Evolutionary conservation across 2,329 filamentous ascomycete species (phyloP).

Genomic region (Nemania sp.): DNA sequence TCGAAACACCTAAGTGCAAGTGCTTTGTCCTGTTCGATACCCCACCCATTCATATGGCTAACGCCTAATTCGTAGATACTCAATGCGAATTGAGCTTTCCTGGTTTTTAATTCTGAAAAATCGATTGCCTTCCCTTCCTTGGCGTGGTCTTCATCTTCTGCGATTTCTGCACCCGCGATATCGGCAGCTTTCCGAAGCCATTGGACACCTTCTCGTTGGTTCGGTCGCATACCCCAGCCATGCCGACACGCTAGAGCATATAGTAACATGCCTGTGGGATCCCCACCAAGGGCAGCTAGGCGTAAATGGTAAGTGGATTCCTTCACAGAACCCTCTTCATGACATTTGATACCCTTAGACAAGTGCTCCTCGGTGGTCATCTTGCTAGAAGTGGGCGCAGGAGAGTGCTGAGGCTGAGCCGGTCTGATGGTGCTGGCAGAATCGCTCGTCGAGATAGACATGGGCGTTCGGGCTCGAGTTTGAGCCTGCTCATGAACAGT

Average conservation of each 20-base stretch:
- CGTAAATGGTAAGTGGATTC: conserved; percentile 97
- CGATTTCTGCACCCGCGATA: conserved; percentile 77
- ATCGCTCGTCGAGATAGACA: conserved; percentile 56
- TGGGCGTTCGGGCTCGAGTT: conserved; percentile 48
- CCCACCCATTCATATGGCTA: conserved; percentile 98
- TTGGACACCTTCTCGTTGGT: conserved; percentile 83
- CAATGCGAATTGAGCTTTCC: conserved; percentile 90
- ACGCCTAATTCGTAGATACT: conserved; percentile 96
- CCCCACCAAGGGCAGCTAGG: conserved; percentile 80
- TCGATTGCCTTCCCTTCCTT: conserved; percentile 68
- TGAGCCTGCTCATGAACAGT: conserved; percentile 43
- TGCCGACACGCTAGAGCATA: conserved; percentile 95
- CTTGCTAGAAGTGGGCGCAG: conserved; percentile 63
- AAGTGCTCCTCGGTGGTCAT: conserved; percentile 87
- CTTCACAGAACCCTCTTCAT: conserved; percentile 83
- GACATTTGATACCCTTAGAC: conserved; percentile 84
- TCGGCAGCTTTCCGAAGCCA: conserved; percentile 94
- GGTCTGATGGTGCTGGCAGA: conserved; percentile 58
- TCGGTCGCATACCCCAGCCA: conserved; percentile 96
- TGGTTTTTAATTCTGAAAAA: conserved; percentile 72
- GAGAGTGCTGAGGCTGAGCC: conserved; percentile 47
- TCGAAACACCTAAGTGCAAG: conserved; percentile 93
- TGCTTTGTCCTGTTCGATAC: conserved; percentile 87
- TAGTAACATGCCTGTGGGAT: conserved; percentile 92
- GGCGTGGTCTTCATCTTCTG: conserved; percentile 72